phyloP scores from a whole-genome alignment of 192 early-diverging fungal genomes.

The Kickxella alabastrina region DNA sequence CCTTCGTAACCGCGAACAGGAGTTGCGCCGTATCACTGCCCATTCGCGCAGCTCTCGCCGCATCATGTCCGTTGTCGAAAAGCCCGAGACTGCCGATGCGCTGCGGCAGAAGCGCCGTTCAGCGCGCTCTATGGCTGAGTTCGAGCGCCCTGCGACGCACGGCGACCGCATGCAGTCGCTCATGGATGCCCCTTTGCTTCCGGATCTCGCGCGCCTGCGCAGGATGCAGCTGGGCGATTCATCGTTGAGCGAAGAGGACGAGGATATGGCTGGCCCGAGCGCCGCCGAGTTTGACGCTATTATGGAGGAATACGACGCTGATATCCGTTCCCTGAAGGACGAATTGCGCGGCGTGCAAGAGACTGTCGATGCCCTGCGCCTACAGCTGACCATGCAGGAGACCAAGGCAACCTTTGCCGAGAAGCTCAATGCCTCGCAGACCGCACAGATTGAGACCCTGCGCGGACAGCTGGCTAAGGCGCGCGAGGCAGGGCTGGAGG shows the following conservation, averaged over 20 bases:
- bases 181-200: conserved; percentile 15
- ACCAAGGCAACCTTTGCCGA: conserved; percentile 51
- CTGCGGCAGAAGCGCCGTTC: conserved; percentile 25
- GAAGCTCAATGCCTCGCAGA: conserved; percentile 44
- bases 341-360: conserved; percentile 59
- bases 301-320: conserved; percentile 68
- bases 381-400: conserved; percentile 57
- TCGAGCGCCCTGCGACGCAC: background rate
- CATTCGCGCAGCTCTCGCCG: conserved; percentile 25
- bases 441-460: conserved; percentile 49
- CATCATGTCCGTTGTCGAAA: background rate
- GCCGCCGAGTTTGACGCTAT: conserved; percentile 64
- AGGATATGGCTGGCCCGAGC: conserved; percentile 13
- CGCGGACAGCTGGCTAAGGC: conserved; percentile 40
- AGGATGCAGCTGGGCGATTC: conserved; percentile 8
- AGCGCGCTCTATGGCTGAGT: conserved; percentile 1
- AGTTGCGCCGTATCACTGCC: conserved; percentile 35
- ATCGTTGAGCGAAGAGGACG: no score
- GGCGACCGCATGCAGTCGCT: conserved; percentile 1
- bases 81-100: conserved; percentile 15
- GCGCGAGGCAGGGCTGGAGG: conserved; percentile 39
- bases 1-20: conserved; percentile 48
- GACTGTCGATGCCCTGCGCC: conserved; percentile 55
- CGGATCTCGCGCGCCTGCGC: conserved; percentile 26
- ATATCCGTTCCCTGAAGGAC: conserved; percentile 58